Conservation (phyloP, 345 rosid genomes). For the Lenwebbia sp. region DNA sequence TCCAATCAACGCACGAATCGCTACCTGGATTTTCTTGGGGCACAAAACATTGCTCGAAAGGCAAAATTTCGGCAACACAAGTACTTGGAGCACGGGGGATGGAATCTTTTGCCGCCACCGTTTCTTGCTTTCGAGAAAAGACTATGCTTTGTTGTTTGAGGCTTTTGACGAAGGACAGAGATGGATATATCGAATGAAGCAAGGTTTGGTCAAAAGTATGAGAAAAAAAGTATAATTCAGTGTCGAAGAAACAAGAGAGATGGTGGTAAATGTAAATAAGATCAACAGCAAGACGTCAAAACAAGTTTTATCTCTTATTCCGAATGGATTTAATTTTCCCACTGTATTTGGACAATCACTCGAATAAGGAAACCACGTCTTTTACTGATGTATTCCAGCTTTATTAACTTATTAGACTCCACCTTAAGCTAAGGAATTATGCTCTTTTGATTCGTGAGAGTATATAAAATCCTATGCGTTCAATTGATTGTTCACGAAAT, state of each 20-base stretch:
- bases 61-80: not conserved
- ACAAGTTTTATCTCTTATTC: too few relatives aligned
- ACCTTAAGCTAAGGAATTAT: not conserved
- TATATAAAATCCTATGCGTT: not conserved
- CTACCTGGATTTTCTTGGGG: too few relatives aligned
- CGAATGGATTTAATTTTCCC: too few relatives aligned
- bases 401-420: not conserved
- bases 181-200: slow-evolving; percentile 10
- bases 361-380: not conserved
- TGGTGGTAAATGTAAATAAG: too few relatives aligned
- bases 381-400: not conserved
- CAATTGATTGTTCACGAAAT: not conserved
- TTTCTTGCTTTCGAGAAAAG: slow-evolving; percentile 4
- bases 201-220: slow-evolving; percentile 4
- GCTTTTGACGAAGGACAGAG: not conserved
- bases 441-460: not conserved
- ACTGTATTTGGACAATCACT: not conserved
- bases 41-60: too few relatives aligned
- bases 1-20: too few relatives aligned
- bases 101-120: not conserved
- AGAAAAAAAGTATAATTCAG: too few relatives aligned
- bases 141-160: slow-evolving; percentile 5
- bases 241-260: too few relatives aligned
- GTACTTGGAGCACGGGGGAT: slow-evolving; percentile 12
- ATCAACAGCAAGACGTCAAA: too few relatives aligned